phyloP scores from a whole-genome alignment of 2,329 filamentous ascomycete species.

The Hypomyces rosellus region DNA sequence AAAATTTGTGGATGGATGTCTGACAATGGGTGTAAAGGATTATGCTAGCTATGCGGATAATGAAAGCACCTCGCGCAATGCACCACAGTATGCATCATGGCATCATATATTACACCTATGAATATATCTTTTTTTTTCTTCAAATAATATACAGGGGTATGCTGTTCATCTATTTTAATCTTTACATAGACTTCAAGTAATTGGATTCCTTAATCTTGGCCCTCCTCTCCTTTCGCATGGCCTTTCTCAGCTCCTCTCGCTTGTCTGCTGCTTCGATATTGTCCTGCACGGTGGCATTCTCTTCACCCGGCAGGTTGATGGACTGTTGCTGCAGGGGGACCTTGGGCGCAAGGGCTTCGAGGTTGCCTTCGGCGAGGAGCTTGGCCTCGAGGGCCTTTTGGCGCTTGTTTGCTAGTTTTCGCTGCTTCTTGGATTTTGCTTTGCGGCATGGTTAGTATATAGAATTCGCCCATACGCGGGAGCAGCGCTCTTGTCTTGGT shows the following conservation, averaged over 20 bases:
- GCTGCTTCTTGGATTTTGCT: slow-evolving; percentile 84
- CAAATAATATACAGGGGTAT: slow-evolving; percentile 20
- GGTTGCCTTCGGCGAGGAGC: slow-evolving; percentile 58
- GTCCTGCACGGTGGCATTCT: slow-evolving; percentile 36
- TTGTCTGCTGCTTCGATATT: slow-evolving; percentile 43
- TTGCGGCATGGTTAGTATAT: background rate
- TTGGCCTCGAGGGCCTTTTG: slow-evolving; percentile 50
- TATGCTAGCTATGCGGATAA: no score
- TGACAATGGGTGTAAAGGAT: no score
- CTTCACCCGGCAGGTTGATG: slow-evolving; percentile 59
- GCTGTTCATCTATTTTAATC: background rate
- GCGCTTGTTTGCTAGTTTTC: slow-evolving; percentile 62
- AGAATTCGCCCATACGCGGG: background rate
- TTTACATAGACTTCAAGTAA: slow-evolving; percentile 74
- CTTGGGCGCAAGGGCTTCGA: slow-evolving; percentile 59
- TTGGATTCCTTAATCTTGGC: slow-evolving; percentile 77
- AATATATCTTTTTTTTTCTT: slow-evolving; percentile 12
- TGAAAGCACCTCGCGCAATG: background rate
- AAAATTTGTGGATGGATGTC: no score
- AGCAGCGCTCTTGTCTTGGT: background rate
- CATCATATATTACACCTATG: slow-evolving; percentile 22
- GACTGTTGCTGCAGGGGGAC: slow-evolving; percentile 72
- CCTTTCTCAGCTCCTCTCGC: slow-evolving; percentile 59
- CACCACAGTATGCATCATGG: background rate
- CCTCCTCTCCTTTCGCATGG: slow-evolving; percentile 69